Conservation (phyloP, 73 alveolate species). For the Paramecium pentaurelia region DNA sequence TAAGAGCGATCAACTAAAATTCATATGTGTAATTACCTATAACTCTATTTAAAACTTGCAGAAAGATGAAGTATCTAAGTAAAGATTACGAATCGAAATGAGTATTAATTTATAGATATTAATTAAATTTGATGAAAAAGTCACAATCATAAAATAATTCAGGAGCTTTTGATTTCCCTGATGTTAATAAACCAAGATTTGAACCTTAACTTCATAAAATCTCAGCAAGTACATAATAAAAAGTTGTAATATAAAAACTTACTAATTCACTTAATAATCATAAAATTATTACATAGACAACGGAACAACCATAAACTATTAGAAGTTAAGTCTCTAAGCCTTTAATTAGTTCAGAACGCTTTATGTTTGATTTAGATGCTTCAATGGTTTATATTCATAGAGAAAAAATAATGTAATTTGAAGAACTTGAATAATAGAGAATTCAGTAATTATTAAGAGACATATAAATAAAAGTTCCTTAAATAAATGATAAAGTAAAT, state of each 20-base stretch:
- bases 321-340: not conserved
- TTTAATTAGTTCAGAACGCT: not conserved
- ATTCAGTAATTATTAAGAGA: not conserved
- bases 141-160: not conserved
- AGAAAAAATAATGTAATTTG: not conserved
- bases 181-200: not conserved
- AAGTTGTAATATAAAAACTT: not conserved
- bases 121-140: not conserved
- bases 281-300: not conserved
- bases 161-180: not conserved
- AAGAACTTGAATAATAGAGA: not conserved
- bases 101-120: not conserved
- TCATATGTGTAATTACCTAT: slow-evolving; percentile 13
- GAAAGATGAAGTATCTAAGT: not conserved
- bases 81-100: not conserved
- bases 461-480: not conserved
- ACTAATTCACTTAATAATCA: not conserved
- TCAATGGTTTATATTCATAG: slow-evolving; percentile 24
- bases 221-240: not conserved
- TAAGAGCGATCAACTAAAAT: slow-evolving; percentile 27
- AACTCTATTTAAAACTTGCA: not conserved
- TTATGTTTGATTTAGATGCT: slow-evolving; percentile 36
- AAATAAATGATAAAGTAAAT: not conserved
- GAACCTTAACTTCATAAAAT: not conserved
- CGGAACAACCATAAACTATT: not conserved